Conservation (phyloP, 257 asterid species). For the Nicotiana obtusifolia region DNA sequence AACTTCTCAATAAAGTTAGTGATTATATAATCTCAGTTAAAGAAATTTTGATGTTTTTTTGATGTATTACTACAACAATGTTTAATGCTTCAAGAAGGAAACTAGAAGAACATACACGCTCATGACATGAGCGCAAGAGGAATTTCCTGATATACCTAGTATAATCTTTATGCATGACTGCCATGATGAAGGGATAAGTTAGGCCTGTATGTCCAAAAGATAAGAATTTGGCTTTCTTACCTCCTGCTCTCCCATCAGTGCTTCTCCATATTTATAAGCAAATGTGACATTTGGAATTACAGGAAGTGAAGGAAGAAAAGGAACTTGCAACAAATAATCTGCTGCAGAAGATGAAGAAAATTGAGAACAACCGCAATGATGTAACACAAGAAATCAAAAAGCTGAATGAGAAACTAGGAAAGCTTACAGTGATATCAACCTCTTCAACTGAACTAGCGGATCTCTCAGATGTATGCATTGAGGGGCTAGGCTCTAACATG, state of each 20-base stretch:
- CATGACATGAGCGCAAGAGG: not conserved
- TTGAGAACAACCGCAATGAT: constrained; percentile 3
- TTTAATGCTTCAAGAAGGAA: not conserved
- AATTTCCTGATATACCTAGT: not conserved
- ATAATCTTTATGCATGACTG: not conserved
- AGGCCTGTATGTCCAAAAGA: not conserved
- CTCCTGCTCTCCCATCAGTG: not conserved
- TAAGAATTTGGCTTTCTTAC: constrained; percentile 3
- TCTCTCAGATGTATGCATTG: constrained; percentile 1
- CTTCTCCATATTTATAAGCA: not conserved
- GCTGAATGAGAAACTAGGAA: constrained; percentile 13
- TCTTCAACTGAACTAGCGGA: constrained; percentile 6
- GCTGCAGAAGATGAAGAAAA: constrained; percentile 17
- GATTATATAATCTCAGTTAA: not conserved
- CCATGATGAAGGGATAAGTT: not conserved
- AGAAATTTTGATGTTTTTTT: not conserved
- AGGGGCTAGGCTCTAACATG: constrained; percentile 3
- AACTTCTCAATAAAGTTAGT: not conserved
- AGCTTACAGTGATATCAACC: not conserved
- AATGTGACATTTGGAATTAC: not conserved
- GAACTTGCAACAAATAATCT: constrained; percentile 13
- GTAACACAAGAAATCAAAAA: constrained; percentile 11
- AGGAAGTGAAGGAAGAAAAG: constrained; percentile 17
- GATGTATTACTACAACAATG: not conserved
- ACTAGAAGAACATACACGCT: not conserved